Evolutionary conservation across 177 flowering plant species (phyloP).

Genomic region (Vitis hybrid): DNA sequence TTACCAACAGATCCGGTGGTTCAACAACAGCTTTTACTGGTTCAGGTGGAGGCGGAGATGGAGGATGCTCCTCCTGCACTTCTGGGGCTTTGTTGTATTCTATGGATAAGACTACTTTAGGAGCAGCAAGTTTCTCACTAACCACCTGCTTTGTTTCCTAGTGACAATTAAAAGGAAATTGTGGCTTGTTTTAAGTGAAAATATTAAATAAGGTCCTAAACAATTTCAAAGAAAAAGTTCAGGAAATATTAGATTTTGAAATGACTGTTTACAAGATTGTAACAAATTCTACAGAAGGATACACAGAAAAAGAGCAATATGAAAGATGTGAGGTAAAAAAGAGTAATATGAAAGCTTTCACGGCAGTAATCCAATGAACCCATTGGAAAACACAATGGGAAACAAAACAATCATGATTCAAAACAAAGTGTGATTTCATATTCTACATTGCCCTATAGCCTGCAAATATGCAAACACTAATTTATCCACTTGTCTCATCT

Average conservation of each 20-base stretch:
- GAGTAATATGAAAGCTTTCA: not conserved
- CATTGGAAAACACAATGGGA: not conserved
- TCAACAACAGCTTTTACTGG: conserved; percentile 67
- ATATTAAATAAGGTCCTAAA: not conserved
- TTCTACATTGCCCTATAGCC: too few species aligned
- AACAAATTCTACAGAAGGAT: not conserved
- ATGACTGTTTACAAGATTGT: not conserved
- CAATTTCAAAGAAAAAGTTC: not conserved
- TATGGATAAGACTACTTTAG: conserved; percentile 76
- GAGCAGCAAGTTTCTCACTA: conserved; percentile 45
- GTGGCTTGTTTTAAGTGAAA: conserved; percentile 1
- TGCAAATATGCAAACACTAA: too few species aligned
- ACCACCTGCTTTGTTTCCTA: conserved; percentile 31
- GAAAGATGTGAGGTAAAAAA: not conserved
- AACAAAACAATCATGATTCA: not conserved
- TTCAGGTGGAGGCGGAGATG: conserved; percentile 64
- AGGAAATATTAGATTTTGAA: not conserved
- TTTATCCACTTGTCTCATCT: too few species aligned
- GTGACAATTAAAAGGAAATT: conserved; percentile 2
- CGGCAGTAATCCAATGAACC: not conserved
- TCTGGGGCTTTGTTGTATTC: conserved; percentile 70
- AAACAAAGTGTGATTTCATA: too few species aligned
- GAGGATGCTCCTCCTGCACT: conserved; percentile 47
- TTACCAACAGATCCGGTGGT: conserved; percentile 79
- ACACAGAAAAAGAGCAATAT: not conserved